A percentile compares a stretch with the other conserved stretches of the same genome.
Conservation (phyloP, 257 asterid genomes). For the Knoxia roxburghii region DNA sequence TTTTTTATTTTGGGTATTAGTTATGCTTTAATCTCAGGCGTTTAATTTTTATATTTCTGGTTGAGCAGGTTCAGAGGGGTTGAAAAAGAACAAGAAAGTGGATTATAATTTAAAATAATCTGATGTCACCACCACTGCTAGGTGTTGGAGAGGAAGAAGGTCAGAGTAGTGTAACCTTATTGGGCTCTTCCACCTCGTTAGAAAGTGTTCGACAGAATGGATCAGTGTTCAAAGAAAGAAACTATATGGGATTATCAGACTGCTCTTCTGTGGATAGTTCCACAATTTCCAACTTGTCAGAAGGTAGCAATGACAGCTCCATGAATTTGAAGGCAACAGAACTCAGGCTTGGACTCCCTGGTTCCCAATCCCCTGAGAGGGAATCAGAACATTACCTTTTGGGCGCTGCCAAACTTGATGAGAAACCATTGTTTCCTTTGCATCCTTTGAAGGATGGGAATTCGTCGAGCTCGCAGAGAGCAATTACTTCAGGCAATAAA, state of each 20-base stretch:
- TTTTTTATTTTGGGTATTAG: not conserved
- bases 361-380: constrained; percentile 53
- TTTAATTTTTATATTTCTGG: constrained; percentile 9
- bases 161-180: constrained; percentile 39
- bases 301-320: constrained; percentile 27
- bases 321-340: constrained; percentile 65
- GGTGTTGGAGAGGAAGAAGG: constrained; percentile 44
- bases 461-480: constrained; percentile 24
- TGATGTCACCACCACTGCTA: constrained; percentile 55
- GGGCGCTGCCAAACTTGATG: constrained; percentile 37
- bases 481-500: constrained; percentile 54
- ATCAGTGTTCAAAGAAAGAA: constrained; percentile 45
- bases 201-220: constrained; percentile 42
- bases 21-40: not conserved
- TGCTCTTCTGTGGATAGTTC: constrained; percentile 70
- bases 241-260: constrained; percentile 66
- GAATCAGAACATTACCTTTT: constrained; percentile 27
- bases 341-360: constrained; percentile 67
- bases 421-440: constrained; percentile 61
- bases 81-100: constrained; percentile 4
- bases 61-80: constrained; percentile 16
- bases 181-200: constrained; percentile 44
- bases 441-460: constrained; percentile 39
- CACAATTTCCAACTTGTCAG: constrained; percentile 39
- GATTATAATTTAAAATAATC: constrained; percentile 20